These are phyloP conservation scores for Phytopythium helicoides DNA, from an alignment of 352 stramenopile genomes.

Conservation along the genomic window DNA sequence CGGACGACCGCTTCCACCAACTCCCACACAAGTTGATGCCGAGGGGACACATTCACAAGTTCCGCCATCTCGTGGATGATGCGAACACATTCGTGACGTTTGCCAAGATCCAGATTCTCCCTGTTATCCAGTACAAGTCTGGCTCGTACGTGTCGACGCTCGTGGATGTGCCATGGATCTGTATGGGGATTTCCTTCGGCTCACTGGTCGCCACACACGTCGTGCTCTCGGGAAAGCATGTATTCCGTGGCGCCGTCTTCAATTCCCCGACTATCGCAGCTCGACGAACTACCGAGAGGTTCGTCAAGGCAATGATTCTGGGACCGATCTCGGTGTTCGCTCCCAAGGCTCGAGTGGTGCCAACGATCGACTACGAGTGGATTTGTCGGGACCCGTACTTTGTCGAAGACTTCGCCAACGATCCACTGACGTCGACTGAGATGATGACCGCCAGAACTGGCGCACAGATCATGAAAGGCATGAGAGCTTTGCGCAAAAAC, in stretches of 20 bases:
- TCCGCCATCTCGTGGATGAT: conserved; percentile 32
- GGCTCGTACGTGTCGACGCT: conserved; percentile 10
- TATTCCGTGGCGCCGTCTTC: conserved; percentile 31
- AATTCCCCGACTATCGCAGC: conserved; percentile 27
- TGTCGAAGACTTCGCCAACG: conserved; percentile 26
- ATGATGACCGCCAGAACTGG: conserved; percentile 36
- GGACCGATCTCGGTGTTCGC: conserved; percentile 22
- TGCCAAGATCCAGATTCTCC: conserved; percentile 21
- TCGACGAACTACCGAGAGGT: conserved; percentile 28
- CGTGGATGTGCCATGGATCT: conserved; percentile 20
- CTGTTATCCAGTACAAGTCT: conserved; percentile 3
- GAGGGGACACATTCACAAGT: conserved; percentile 25
- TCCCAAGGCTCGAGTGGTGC: conserved; percentile 28
- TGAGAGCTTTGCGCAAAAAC: conserved; percentile 32
- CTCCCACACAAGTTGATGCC: conserved; percentile 4
- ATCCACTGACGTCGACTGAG: conserved; percentile 32
- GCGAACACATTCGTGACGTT: conserved; percentile 35
- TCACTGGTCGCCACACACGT: conserved; percentile 35
- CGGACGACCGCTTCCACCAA: conserved; percentile 10
- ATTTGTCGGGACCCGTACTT: conserved; percentile 37
- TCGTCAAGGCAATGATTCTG: conserved; percentile 21
- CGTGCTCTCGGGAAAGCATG: conserved; percentile 30
- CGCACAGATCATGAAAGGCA: conserved; percentile 31
- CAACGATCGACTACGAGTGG: conserved; percentile 27
- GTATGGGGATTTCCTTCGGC: conserved; percentile 33